Conservation (phyloP, 208 protist genomes). For the Balamuthia mandrillaris region DNA sequence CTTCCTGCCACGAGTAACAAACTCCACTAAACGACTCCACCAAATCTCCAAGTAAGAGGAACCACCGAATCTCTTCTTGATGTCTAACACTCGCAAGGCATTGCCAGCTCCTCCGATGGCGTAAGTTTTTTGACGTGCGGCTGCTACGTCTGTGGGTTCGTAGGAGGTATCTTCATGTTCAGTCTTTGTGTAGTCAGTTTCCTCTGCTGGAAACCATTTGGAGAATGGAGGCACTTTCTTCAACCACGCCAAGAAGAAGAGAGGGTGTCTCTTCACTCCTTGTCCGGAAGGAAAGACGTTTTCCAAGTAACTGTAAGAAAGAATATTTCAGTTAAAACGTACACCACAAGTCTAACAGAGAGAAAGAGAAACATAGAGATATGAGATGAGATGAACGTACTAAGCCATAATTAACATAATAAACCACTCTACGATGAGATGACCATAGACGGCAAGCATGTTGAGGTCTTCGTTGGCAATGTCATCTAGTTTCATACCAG, state of each 20-base stretch:
- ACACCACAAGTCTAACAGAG: background rate
- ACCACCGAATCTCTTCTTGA: too few relatives aligned
- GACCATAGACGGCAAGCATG: background rate
- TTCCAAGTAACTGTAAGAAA: background rate
- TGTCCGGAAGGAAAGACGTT: slow-evolving; percentile 11
- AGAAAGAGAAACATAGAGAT: background rate
- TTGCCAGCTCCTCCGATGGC: too few relatives aligned
- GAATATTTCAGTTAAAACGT: too few relatives aligned
- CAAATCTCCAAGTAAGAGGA: background rate
- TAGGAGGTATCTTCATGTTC: background rate
- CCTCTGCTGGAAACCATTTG: too few relatives aligned
- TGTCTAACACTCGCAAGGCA: too few relatives aligned
- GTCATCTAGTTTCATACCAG: background rate
- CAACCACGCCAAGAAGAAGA: slow-evolving; percentile 34
- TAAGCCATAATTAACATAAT: background rate
- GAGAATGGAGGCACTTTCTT: background rate
- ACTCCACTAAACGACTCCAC: too few relatives aligned
- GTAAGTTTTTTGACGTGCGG: too few relatives aligned
- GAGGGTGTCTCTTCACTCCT: slow-evolving; percentile 9
- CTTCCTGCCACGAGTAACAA: background rate
- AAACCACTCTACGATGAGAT: background rate
- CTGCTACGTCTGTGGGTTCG: too few relatives aligned
- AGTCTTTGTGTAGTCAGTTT: too few relatives aligned
- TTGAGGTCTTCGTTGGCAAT: background rate
- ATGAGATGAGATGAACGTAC: background rate